A percentile compares a stretch with the other conserved stretches of the same genome.
These are phyloP conservation scores for Hypoxylon crocopeplum DNA, from an alignment of 495 filamentous ascomycete genomes.

Conservation along the genomic window DNA sequence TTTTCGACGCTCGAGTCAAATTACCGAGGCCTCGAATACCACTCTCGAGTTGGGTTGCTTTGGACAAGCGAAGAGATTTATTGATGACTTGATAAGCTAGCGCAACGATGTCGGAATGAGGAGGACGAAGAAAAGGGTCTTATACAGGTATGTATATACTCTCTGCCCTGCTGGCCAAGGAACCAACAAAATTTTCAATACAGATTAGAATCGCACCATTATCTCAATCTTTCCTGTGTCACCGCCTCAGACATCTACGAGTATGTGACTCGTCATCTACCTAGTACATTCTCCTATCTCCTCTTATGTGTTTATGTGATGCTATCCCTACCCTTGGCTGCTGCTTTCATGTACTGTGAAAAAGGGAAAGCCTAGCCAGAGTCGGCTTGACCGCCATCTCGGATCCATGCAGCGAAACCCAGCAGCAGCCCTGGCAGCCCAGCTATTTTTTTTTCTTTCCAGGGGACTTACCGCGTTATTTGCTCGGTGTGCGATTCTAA, in stretches of 20 bases:
- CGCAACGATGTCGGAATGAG: neutral
- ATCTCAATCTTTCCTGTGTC: conserved; percentile 11
- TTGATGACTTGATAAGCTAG: neutral
- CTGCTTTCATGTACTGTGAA: too few species aligned
- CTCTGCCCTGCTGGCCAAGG: neutral
- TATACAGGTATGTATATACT: neutral
- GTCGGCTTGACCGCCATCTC: conserved; percentile 20
- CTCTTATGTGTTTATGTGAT: neutral
- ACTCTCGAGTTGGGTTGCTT: too few species aligned
- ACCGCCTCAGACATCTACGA: conserved; percentile 8
- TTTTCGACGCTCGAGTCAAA: neutral
- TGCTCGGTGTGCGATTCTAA: neutral
- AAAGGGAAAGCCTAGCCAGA: too few species aligned
- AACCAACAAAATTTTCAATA: conserved; percentile 2
- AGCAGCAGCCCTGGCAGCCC: too few species aligned
- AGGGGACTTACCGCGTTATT: conserved; percentile 4
- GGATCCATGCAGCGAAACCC: conserved; percentile 14
- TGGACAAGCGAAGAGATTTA: conserved; percentile 19
- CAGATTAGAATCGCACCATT: conserved; percentile 2
- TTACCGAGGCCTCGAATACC: neutral
- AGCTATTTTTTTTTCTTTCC: conserved; percentile 3
- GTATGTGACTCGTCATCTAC: conserved; percentile 22
- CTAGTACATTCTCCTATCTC: neutral
- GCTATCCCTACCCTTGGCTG: too few species aligned
- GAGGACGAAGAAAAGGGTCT: conserved; percentile 2